Evolutionary conservation across 2,329 filamentous ascomycete genomes (phyloP), one percentile per base, ranked within the genome.

Genomic region (Aurifilum marmelostoma): DNA sequence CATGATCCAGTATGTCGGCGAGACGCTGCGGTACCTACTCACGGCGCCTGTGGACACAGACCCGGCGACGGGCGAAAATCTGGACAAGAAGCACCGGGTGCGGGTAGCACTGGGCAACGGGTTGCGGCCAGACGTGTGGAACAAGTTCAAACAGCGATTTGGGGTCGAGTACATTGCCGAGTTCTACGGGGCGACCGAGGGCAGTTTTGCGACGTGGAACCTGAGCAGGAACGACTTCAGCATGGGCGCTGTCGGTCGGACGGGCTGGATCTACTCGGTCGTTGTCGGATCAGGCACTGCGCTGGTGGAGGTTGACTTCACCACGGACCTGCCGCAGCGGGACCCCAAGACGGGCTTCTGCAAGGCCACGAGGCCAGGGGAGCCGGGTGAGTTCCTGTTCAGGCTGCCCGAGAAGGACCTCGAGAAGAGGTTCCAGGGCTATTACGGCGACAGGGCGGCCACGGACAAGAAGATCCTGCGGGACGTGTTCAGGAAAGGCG

Each of bases 1-100:
- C 1, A 84, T 89, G 4, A 90, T 97, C 71, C 93, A 97, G 77
- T 97, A 97, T 76, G 93, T 97, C 18, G 93, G 93, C 65, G 93
- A 97, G 79, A 95, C 92, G 0, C 91, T 93, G 72, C 90, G 93
- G 7, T 97, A 97, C 77, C 85, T 97, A 4, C 84, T 97, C 14
- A 85, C 91, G 0, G 88, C 89, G 0, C 87, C 91, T 2, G 83
- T 87, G 0, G 84, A 90, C 67, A 78, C 83, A 34, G 89, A 93
- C 73, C 84, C 89, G 0, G 77, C 76, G 8, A 92, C 89, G 0
- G 89, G 90, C 27, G 87, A 90, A 75, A 84, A 87, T 71, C 83
- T 93, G 47, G 94, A 97, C 78, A 87, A 85, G 73, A 86, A 89
- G 72, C 91, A 97, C 81, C 85, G 83, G 0, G 87, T 97, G n/a